These are phyloP conservation scores for Sinapis alba DNA, from an alignment of 441 rosid genomes.

Conservation along the genomic window DNA sequence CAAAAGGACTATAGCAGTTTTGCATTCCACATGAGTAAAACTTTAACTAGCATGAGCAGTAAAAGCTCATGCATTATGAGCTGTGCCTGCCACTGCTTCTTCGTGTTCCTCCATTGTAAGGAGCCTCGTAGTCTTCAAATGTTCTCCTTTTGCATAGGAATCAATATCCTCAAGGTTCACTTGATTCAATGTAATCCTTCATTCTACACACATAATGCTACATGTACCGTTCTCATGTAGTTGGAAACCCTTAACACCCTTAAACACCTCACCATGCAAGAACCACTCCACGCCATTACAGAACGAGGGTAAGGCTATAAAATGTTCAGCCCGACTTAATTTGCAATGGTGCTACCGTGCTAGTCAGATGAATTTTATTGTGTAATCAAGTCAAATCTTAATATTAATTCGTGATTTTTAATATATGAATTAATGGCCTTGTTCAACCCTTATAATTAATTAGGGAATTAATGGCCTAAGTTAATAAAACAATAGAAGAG, in stretches of 20 bases:
- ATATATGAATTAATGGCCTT: not conserved
- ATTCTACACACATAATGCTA: conserved; percentile 52
- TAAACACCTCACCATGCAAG: conserved; percentile 64
- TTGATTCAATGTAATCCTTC: conserved; percentile 64
- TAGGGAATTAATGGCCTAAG: not conserved
- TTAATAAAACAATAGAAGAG: not conserved
- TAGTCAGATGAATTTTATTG: not conserved
- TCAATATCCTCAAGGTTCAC: conserved; percentile 40
- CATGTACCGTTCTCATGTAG: conserved; percentile 93
- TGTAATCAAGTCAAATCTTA: not conserved
- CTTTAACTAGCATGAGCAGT: conserved; percentile 7
- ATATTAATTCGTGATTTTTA: not conserved
- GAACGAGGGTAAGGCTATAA: conserved; percentile 85
- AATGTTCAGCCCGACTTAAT: too few relatives aligned
- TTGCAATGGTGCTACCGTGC: not conserved
- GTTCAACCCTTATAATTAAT: not conserved
- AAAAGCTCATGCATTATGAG: too few relatives aligned
- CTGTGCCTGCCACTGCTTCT: conserved; percentile 37
- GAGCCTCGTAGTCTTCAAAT: conserved; percentile 47
- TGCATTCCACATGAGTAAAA: not conserved
- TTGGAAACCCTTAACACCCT: conserved; percentile 58
- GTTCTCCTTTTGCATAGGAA: conserved; percentile 24
- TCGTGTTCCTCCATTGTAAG: conserved; percentile 56
- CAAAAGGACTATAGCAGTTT: not conserved
- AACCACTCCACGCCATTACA: conserved; percentile 79